Conservation (phyloP, 106 monocot species). For the Dendrobium chrysotoxum region DNA sequence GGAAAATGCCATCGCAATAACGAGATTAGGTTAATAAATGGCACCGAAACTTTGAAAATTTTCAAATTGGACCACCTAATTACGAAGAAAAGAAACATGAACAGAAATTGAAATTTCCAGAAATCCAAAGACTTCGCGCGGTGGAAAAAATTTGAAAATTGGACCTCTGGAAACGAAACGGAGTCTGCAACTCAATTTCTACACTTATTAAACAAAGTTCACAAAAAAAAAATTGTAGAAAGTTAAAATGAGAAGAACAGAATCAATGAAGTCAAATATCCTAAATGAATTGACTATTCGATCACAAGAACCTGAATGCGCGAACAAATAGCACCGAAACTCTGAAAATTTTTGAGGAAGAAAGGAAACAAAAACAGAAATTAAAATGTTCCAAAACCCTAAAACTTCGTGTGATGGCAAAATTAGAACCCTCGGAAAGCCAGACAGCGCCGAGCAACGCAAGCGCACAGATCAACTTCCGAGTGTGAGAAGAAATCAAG, state of each 20-base stretch:
- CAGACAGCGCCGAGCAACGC: background rate
- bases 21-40: background rate
- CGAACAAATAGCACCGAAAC: background rate
- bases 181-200: too few species aligned
- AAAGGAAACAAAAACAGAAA: background rate
- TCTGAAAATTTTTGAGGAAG: background rate
- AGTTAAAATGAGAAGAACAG: too few species aligned
- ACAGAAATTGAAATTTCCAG: too few species aligned
- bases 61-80: background rate
- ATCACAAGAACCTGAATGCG: background rate
- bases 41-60: background rate
- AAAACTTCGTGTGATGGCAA: too few species aligned
- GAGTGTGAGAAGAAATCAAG: background rate
- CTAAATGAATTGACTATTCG: background rate
- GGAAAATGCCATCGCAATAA: too few species aligned
- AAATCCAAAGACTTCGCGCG: too few species aligned
- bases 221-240: background rate
- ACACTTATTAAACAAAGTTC: background rate
- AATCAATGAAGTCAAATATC: background rate
- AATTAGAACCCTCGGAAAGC: too few species aligned
- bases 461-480: background rate
- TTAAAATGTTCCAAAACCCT: background rate
- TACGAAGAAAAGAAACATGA: too few species aligned
- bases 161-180: background rate
- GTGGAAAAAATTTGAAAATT: too few species aligned